Percentiles rank a stretch among this genome's conserved stretches.
Conservation (phyloP, 139 green algal genomes). For the Tetradesmus lagerheimii region DNA sequence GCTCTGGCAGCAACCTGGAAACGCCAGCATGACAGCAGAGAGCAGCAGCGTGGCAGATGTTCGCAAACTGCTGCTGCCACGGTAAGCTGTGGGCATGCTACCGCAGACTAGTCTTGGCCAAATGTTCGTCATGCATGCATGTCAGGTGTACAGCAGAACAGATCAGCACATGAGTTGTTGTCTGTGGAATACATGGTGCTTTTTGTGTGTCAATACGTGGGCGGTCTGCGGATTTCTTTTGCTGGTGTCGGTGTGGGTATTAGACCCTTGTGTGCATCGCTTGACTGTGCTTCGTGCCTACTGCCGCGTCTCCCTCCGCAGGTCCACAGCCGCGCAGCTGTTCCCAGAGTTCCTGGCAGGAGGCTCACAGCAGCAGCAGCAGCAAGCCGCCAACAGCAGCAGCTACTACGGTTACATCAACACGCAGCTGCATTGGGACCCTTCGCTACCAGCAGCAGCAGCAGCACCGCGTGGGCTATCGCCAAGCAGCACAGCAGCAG, state of each 20-base stretch:
- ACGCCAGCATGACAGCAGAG: background rate
- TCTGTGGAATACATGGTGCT: too few relatives aligned
- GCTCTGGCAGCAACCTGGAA: background rate
- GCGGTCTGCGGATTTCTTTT: too few relatives aligned
- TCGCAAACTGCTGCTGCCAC: background rate
- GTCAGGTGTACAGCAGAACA: too few relatives aligned
- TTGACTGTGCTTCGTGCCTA: background rate
- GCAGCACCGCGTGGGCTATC: background rate
- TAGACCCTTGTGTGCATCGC: too few relatives aligned
- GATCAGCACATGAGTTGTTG: too few relatives aligned
- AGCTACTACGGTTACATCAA: constrained; percentile 13
- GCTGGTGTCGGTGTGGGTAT: too few relatives aligned
- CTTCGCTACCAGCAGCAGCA: background rate
- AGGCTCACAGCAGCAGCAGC: background rate
- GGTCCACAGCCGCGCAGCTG: background rate
- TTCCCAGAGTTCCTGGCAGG: background rate
- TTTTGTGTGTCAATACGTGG: too few relatives aligned
- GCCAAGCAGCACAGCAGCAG: background rate
- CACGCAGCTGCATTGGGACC: background rate
- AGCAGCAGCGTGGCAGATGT: background rate
- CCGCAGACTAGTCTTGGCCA: too few relatives aligned
- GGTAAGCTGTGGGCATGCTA: background rate
- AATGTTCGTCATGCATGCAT: too few relatives aligned
- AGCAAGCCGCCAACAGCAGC: background rate
- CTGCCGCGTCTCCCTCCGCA: background rate